Evolutionary conservation across 163 green algal species (phyloP).

Genomic region (Coccomyxa subellipsoidea): DNA sequence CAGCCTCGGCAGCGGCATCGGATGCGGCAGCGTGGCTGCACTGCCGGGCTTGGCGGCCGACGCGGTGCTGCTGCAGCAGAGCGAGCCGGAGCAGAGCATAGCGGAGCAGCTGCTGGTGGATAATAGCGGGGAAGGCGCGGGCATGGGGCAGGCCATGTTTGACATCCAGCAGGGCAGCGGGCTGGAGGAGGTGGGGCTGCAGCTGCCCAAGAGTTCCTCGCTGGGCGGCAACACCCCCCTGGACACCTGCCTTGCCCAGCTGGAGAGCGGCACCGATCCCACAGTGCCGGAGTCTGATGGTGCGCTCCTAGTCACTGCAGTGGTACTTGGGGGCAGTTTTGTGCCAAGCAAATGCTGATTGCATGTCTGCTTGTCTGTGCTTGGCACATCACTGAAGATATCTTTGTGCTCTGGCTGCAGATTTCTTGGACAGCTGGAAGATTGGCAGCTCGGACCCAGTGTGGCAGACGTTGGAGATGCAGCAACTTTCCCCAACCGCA

Average conservation of each 20-base stretch:
- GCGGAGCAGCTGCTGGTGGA: neutral
- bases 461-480: neutral
- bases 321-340: too few species aligned
- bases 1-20: too few species aligned
- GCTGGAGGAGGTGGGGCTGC: neutral
- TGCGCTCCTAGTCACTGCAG: too few species aligned
- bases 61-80: too few species aligned
- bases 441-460: neutral
- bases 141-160: neutral
- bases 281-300: neutral
- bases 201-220: neutral
- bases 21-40: too few species aligned
- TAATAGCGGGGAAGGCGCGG: neutral
- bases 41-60: too few species aligned
- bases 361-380: neutral
- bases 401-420: neutral
- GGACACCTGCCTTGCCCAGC: neutral
- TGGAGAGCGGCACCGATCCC: neutral
- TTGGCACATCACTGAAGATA: neutral
- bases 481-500: neutral
- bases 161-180: neutral
- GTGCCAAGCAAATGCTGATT: too few species aligned
- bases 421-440: conserved; percentile 6
- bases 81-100: neutral
- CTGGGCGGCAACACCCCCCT: neutral